These are phyloP conservation scores for Amphirosellinia nigrospora DNA, from an alignment of 495 filamentous ascomycete species.

Conservation along the genomic window DNA sequence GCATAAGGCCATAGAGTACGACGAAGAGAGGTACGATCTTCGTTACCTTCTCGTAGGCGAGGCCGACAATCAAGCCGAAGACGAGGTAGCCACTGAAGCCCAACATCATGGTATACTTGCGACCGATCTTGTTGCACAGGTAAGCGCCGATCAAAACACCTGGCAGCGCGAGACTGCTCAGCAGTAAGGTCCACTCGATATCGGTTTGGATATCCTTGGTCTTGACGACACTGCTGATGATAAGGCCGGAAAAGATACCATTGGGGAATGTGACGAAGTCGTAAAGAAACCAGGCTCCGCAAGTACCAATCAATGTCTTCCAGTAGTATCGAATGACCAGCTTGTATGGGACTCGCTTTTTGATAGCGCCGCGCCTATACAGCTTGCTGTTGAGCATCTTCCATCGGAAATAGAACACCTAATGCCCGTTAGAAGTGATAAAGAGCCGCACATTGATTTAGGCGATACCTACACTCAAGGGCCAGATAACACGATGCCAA, in stretches of 20 bases:
- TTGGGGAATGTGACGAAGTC: slow-evolving; percentile 58
- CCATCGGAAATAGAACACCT: slow-evolving; percentile 57
- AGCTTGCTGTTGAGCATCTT: slow-evolving; percentile 59
- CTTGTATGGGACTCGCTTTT: slow-evolving; percentile 52
- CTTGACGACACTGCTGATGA: slow-evolving; percentile 49
- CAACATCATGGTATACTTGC: slow-evolving; percentile 61
- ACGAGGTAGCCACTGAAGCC: slow-evolving; percentile 59
- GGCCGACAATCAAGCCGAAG: slow-evolving; percentile 60
- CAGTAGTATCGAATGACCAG: slow-evolving; percentile 55
- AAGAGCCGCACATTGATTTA: neutral
- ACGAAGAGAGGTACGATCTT: slow-evolving; percentile 60
- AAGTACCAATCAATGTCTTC: slow-evolving; percentile 55
- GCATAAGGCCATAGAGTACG: slow-evolving; percentile 61
- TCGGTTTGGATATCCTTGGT: slow-evolving; percentile 42
- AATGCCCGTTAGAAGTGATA: neutral
- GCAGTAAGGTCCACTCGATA: slow-evolving; percentile 56
- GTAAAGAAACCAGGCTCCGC: slow-evolving; percentile 60
- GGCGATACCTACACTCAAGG: slow-evolving; percentile 38
- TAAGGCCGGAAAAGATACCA: slow-evolving; percentile 57
- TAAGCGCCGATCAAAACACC: slow-evolving; percentile 58
- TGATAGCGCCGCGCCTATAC: slow-evolving; percentile 57
- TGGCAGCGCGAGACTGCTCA: slow-evolving; percentile 53
- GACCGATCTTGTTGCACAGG: slow-evolving; percentile 54
- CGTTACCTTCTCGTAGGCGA: slow-evolving; percentile 53
- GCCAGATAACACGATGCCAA: slow-evolving; percentile 58